Percentiles rank a stretch among this genome's conserved stretches.
These are phyloP conservation scores for Epichloe baconii DNA, from an alignment of 2,329 filamentous ascomycete genomes.

Conservation along the genomic window DNA sequence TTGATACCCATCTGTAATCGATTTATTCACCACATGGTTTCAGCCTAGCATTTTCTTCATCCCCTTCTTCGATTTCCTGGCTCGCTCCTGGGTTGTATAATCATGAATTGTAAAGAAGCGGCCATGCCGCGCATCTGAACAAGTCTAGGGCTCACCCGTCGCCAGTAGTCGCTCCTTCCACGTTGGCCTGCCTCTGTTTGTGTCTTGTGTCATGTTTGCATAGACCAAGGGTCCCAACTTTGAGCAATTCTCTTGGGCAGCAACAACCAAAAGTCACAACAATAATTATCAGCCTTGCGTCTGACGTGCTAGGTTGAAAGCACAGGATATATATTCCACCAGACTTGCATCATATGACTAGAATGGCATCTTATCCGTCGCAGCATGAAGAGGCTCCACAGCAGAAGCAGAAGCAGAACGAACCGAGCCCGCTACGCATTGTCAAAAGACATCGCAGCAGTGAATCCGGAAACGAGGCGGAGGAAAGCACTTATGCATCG, in stretches of 20 bases:
- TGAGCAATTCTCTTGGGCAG: background rate
- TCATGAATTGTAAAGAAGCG: background rate
- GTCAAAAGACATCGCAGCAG: slow-evolving; percentile 23
- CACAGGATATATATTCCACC: background rate
- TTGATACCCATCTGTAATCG: slow-evolving; percentile 1
- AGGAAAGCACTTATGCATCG: background rate
- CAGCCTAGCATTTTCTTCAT: background rate
- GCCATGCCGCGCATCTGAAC: background rate
- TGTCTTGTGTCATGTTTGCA: background rate
- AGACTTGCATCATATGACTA: slow-evolving; percentile 2
- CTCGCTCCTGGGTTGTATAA: no score
- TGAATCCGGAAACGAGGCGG: background rate
- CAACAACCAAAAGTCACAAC: background rate
- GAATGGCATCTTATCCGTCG: slow-evolving; percentile 22
- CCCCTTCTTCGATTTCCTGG: background rate
- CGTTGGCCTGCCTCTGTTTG: background rate
- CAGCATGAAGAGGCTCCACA: background rate
- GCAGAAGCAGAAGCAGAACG: slow-evolving; percentile 9
- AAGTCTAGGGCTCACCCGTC: background rate
- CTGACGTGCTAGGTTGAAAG: background rate
- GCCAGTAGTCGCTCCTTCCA: slow-evolving; percentile 3
- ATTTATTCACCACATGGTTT: background rate
- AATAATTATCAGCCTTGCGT: background rate
- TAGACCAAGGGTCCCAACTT: background rate
- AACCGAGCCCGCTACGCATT: slow-evolving; percentile 36